A percentile compares a stretch with the other conserved stretches of the same genome.
phyloP scores from a whole-genome alignment of 2,329 filamentous ascomycete genomes.

The Reticulascus tulasneorum region DNA sequence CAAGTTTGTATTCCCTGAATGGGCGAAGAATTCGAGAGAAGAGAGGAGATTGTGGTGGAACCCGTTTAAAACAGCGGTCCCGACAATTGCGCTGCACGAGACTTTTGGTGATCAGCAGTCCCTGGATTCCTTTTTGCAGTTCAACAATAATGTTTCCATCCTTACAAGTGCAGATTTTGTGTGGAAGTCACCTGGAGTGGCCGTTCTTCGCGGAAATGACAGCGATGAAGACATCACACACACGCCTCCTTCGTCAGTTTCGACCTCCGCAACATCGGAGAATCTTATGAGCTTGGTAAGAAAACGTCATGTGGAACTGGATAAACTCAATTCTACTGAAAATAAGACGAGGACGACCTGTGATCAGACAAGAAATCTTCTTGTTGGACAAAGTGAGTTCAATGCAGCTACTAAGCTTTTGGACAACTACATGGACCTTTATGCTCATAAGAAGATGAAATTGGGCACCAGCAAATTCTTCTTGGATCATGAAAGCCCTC shows the following conservation, averaged over 20 bases:
- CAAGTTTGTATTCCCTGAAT: conserved; percentile 3
- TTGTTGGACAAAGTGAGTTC: conserved; percentile 4
- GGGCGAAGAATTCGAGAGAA: conserved; percentile 12
- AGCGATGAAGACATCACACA: conserved; percentile 3
- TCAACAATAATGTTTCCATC: not conserved
- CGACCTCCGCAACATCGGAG: not conserved
- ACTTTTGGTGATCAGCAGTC: no score
- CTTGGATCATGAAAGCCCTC: no score
- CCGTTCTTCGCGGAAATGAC: not conserved
- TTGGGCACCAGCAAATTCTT: not conserved
- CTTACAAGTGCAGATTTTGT: conserved; percentile 3
- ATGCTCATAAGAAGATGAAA: conserved; percentile 19
- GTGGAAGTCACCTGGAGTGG: not conserved
- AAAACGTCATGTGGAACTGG: conserved; percentile 3
- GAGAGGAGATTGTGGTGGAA: conserved; percentile 1
- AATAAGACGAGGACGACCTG: no score
- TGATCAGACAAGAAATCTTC: not conserved
- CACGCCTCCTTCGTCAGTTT: no score
- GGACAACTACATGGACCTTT: conserved; percentile 26
- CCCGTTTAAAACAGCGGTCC: conserved; percentile 1
- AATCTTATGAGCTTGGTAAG: conserved; percentile 1
- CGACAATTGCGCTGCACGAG: not conserved
- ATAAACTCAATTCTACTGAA: no score
- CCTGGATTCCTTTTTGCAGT: not conserved
- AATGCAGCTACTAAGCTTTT: conserved; percentile 22